Base-by-base conservation (phyloP, 225 moss, liverwort and hornwort species). In the Ulota crispa region DNA sequence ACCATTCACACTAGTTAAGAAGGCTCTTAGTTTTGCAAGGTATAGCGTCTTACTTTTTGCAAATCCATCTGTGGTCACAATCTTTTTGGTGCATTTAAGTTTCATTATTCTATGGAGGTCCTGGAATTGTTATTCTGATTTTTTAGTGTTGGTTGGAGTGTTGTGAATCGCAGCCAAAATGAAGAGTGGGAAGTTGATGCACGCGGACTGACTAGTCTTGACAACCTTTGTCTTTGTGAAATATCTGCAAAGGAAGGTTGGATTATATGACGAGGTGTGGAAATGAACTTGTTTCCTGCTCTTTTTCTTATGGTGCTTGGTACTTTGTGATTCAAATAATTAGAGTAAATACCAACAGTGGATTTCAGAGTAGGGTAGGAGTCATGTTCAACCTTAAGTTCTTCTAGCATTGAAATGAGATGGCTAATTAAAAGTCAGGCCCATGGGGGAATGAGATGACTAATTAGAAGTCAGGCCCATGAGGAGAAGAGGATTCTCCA, bases 1-100 rank as follows among this genome's bases (percentile, higher is more conserved):
- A 85, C 73, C 72, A 55, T 13, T 72, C 72, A 81, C 77, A 36
- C 74, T 78, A 55, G 32, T 80, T n/a, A 69, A 64, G 64, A 37
- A 32, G 30, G 64, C 43, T 78, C 78, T 80, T 32, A 67, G 36
- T 65, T 83, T 76, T 81, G 55, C 80, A 81, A 70, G 83, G 88
- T 83, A 82, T 16, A 60, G 15, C 12, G 13, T 56, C 54, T 26
- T 28, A 12, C 12, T 57, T n/a, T 45, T 32, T 32, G 34, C 26
- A 68, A 13, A 54, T 73, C 56, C 16, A 18, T 72, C n/a, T 43
- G 69, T 21, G 4, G 7, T 55, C 30, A 14, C 3, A 54, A 53
- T 39, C 53, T 31, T 42, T 57, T 6, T 47, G n/a, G 45, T 32
- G 4, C 50, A 59, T 36, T 34, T 24, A 36, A 72, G 57, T 50